phyloP scores from a whole-genome alignment of 805 yeast genomes.

The Yamadazyma akitaensis region DNA sequence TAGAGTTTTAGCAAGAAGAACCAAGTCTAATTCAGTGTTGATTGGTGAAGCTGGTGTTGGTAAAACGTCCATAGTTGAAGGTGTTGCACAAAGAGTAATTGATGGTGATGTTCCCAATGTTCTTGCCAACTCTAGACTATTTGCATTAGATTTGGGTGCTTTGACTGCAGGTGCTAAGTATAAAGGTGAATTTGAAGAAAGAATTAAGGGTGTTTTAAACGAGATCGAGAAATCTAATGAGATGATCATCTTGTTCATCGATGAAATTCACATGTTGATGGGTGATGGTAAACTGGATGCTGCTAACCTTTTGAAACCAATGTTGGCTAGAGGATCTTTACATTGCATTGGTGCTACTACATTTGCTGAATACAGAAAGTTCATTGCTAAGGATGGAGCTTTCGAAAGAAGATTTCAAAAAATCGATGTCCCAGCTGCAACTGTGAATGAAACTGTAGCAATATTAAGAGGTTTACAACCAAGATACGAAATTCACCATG shows the following conservation, averaged over 20 bases:
- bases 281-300: constrained; percentile 98
- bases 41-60: constrained; percentile 99
- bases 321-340: constrained; percentile 91
- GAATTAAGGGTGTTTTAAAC: constrained; percentile 92
- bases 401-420: constrained; percentile 98
- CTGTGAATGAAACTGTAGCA: constrained; percentile 89
- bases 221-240: constrained; percentile 87
- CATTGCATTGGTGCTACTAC: constrained; percentile 99
- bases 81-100: constrained; percentile 95
- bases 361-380: constrained; percentile 86
- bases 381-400: constrained; percentile 95
- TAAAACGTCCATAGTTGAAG: constrained; percentile 96
- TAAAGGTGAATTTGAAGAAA: constrained; percentile 98
- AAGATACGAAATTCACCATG: constrained; percentile 95
- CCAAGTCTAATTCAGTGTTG: constrained; percentile 92
- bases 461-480: constrained; percentile 94
- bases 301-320: constrained; percentile 94
- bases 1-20: constrained; percentile 92
- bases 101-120: constrained; percentile 94
- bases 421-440: constrained; percentile 93
- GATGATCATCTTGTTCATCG: constrained; percentile 87
- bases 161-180: constrained; percentile 98
- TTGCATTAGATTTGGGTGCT: constrained; percentile 91
- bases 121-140: constrained; percentile 74
- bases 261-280: constrained; percentile 99